These are phyloP conservation scores for Ephemerocybe angulata DNA, from an alignment of 768 basidiomycete genomes.

Conservation along the genomic window DNA sequence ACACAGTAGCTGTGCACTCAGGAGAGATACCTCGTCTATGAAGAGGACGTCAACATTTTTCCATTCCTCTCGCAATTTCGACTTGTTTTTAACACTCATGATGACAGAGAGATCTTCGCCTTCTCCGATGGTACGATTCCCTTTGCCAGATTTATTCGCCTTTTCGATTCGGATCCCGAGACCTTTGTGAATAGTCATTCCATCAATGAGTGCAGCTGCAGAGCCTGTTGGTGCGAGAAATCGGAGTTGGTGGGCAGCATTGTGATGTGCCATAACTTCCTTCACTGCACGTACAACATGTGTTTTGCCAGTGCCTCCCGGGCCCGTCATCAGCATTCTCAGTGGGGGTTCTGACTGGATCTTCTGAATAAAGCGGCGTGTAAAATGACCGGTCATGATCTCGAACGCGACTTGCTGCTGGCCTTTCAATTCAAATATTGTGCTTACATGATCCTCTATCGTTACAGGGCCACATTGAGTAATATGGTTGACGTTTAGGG, in stretches of 20 bases:
- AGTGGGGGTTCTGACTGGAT: background rate
- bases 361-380: background rate
- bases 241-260: constrained; percentile 18
- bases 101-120: constrained; percentile 9
- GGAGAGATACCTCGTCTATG: constrained; percentile 28
- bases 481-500: too few relatives aligned
- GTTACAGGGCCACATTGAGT: too few relatives aligned
- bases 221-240: constrained; percentile 29
- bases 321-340: constrained; percentile 16
- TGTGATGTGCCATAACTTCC: constrained; percentile 18
- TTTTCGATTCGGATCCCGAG: constrained; percentile 19
- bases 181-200: constrained; percentile 23
- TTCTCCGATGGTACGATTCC: background rate
- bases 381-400: background rate
- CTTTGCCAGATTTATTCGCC: constrained; percentile 12
- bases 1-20: constrained; percentile 17
- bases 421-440: background rate
- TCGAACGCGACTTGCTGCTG: background rate
- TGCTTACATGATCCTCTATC: background rate
- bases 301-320: constrained; percentile 32
- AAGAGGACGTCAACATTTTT: constrained; percentile 21
- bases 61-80: constrained; percentile 20
- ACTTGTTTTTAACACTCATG: constrained; percentile 14
- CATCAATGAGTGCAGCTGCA: constrained; percentile 27
- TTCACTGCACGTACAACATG: constrained; percentile 25